Base-by-base conservation (phyloP, 139 green algal genomes). In the Axilococcus clingmanii region DNA sequence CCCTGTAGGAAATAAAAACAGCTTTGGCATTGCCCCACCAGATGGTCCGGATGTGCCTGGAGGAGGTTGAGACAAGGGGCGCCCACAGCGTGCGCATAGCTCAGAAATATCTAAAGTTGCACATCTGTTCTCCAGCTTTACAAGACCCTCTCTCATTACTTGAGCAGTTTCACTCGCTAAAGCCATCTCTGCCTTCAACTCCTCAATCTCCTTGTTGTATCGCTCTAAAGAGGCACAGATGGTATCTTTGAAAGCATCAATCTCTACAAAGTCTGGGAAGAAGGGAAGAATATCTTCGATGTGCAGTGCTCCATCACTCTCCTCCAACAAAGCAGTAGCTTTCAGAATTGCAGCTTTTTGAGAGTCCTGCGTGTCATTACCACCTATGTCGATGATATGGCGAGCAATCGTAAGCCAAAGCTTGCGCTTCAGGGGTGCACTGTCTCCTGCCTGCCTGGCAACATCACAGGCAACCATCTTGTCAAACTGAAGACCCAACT, bases 241-340 rank as follows among this genome's bases (percentile, higher is more conserved):
- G 42, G 82, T 76, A 6, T 81, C 82, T 65, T 94, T 92, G 74
- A 97, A 98, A 55, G 84, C 77, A 45, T 94, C 90, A 22, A 97
- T 96, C 31, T 85, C 74, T 22, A 90, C 81, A 75, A 96, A 95
- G 59, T 95, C 85, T 2, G 90, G 91, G 66, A 97, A 97, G 47
- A 97, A 85, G 1, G 89, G 89, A 35, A 97, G 74, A 29, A 97
- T 77, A 77, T 97, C 90, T 62, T 97, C 90, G 22, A 97, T 90
- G 52, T 85, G 82, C 3, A 97, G 63, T 52, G 87, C 58, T 2
- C 88, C 89, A 22, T 69, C 66, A 11, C 77, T 68, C 28, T 86
- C 76, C 11, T 77, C 68, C 38, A 94, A 50, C 36, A 94, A 57
- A 27, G 72, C 56, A 5, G 80, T 75, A n/a, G 84, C 75, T 24